Evolutionary conservation across 208 protist species (phyloP).

Genomic region (Entamoeba moshkovskii): DNA sequence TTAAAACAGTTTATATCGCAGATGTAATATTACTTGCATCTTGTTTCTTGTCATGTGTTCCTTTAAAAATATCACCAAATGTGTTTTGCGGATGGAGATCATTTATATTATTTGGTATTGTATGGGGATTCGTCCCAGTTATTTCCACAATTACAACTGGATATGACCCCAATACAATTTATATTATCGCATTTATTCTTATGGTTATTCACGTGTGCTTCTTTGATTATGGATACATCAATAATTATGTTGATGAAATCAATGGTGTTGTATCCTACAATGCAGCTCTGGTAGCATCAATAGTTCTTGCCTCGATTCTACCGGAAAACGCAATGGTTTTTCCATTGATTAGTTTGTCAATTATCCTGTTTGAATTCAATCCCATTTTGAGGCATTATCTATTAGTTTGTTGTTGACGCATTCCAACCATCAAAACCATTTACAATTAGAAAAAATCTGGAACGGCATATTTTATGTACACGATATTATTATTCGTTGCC

Average conservation of each 20-base stretch:
- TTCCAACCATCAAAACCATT: not conserved
- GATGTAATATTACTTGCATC: not conserved
- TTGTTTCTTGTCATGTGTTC: not conserved
- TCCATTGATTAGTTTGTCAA: not conserved
- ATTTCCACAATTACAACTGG: not conserved
- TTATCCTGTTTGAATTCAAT: not conserved
- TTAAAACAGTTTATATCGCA: not conserved
- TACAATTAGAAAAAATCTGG: not conserved
- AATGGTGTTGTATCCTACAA: not conserved
- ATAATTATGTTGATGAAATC: slow-evolving; percentile 1
- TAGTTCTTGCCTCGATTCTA: not conserved
- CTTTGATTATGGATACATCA: not conserved
- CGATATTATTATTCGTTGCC: not conserved
- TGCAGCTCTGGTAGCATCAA: not conserved
- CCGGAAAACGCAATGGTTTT: not conserved
- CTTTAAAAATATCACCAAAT: not conserved
- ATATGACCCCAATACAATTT: not conserved
- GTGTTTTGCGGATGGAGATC: not conserved
- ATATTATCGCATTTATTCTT: not conserved
- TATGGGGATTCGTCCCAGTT: not conserved
- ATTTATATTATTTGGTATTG: not conserved
- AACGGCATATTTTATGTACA: not conserved
- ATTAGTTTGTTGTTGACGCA: not conserved
- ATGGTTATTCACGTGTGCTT: not conserved
- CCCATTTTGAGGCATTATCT: not conserved